Evolutionary conservation across 2,329 filamentous ascomycete species (phyloP), one percentile per base, ranked within the genome.

Genomic region (Hypoxylon sp.): DNA sequence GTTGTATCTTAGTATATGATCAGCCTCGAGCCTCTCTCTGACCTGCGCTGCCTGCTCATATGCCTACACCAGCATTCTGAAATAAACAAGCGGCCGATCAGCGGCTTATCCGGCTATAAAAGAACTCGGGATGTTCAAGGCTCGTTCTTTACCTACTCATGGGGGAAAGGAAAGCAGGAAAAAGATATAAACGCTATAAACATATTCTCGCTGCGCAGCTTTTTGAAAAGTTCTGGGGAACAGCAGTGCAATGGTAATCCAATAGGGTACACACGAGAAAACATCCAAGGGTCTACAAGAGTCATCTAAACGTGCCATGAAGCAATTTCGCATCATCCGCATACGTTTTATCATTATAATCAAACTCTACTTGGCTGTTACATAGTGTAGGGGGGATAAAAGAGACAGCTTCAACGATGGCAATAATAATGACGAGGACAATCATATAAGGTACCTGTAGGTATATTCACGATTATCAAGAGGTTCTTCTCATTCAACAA

Each of bases 21-120:
- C 65, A 65, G 50, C 56, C 46, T 64, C 61, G 65, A 67, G 65
- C 65, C 61, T 61, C 65, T n/a, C n/a, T n/a, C n/a, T n/a, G n/a
- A n/a, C n/a, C n/a, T n/a, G n/a, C n/a, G n/a, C 58, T 39, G 29
- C 39, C 51, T 58, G 34, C 41, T 34, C 45, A 34, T 37, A 25
- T 8, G 52, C 12, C 41, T 11, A 8, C 27, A 45, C 16, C 21
- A 16, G 27, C 5, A 23, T 30, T 25, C 41, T 16, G 6, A 47
- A 45, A 47, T 21, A 41, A 7, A 21, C 8, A 2, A 8, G 16
- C 37, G 16, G 37, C n/a, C 8, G 16, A 21, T 41, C 37, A 41
- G 5, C 37, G 16, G 37, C 16, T 41, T 21, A 9, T 41, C 16
- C 37, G 37, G n/a, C 6, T 41, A 4, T 9, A 19, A 2, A 19